Conservation (phyloP, 139 green algal genomes). For the Pycnococcus provasolii region DNA sequence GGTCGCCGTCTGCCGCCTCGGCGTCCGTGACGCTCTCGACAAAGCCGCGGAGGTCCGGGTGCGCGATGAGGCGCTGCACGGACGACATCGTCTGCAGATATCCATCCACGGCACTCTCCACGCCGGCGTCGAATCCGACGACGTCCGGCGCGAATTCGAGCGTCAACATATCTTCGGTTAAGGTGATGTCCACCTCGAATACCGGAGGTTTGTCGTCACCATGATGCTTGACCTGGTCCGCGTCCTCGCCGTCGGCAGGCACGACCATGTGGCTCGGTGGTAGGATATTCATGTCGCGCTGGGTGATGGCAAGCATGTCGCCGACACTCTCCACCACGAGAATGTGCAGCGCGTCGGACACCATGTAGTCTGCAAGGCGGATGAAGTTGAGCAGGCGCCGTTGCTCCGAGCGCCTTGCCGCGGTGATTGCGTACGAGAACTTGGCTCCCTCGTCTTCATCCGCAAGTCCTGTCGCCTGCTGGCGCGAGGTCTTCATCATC, state of each 20-base stretch:
- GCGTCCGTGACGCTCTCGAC: too few species aligned
- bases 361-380: slow-evolving; percentile 61
- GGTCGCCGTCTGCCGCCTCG: neutral
- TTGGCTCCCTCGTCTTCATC: slow-evolving; percentile 35
- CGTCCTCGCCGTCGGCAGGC: neutral
- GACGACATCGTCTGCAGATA: neutral
- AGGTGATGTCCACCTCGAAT: too few species aligned
- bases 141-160: too few species aligned
- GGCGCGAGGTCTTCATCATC: too few species aligned
- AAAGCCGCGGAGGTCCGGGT: too few species aligned
- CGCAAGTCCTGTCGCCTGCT: slow-evolving; percentile 35
- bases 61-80: neutral
- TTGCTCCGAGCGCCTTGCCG: slow-evolving; percentile 56
- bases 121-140: too few species aligned
- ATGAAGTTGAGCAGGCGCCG: slow-evolving; percentile 59
- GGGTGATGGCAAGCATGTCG: slow-evolving; percentile 17
- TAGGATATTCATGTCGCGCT: neutral
- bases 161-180: too few species aligned
- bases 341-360: slow-evolving; percentile 58
- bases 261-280: neutral
- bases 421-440: slow-evolving; percentile 62
- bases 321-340: slow-evolving; percentile 46
- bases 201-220: too few species aligned
- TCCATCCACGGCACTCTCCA: too few species aligned
- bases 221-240: too few species aligned